Conservation (phyloP, 495 filamentous ascomycete species). For the Podospora tetraspora region DNA sequence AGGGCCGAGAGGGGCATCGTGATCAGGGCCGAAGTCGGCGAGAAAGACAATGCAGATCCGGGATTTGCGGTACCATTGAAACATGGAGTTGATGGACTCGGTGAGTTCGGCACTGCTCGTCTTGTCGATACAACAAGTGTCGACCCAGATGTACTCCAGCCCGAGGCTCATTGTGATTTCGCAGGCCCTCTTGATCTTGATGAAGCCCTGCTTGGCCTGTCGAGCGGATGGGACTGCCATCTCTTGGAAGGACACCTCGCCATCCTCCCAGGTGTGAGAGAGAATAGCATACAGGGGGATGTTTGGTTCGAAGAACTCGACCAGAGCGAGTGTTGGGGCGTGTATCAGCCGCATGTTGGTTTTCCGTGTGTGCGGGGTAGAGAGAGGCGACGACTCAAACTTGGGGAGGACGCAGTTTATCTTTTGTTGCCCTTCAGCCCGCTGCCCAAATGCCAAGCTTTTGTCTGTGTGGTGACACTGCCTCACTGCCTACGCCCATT, state of each 20-base stretch:
- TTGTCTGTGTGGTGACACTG: neutral
- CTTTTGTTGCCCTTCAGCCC: neutral
- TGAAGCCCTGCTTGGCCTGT: neutral
- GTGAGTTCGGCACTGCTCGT: neutral
- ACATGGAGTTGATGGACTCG: neutral
- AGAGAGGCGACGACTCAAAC: neutral
- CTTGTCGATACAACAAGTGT: neutral
- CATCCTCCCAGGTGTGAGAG: neutral
- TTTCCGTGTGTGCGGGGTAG: neutral
- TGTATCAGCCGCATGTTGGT: neutral
- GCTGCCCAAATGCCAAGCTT: neutral
- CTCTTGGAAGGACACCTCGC: neutral
- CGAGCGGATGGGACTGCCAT: neutral
- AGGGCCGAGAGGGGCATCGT: neutral
- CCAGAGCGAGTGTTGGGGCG: neutral
- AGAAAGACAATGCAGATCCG: neutral
- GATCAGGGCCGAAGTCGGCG: neutral
- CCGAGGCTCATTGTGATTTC: neutral
- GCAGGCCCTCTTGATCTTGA: neutral
- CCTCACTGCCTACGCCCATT: neutral
- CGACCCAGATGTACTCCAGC: neutral
- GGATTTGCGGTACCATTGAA: neutral
- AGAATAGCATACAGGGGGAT: neutral
- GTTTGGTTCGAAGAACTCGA: neutral
- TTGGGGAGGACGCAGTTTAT: neutral